phyloP scores from a whole-genome alignment of 371 early-diverging fungal genomes.

The Phascolomyces articulosus region DNA sequence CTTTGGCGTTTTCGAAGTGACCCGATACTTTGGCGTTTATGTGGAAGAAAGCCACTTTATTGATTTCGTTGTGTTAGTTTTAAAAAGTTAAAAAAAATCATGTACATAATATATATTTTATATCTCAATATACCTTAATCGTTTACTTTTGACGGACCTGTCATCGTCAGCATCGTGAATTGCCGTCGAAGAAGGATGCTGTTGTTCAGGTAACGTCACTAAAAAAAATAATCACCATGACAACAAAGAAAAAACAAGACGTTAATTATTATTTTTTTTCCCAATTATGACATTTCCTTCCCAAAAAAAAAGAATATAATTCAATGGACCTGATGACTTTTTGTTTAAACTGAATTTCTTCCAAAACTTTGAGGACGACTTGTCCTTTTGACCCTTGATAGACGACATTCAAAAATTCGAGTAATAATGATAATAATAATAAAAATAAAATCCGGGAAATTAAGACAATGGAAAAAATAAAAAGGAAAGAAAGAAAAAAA shows the following conservation, averaged over 20 bases:
- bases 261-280: neutral
- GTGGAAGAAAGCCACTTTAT: conserved; percentile 17
- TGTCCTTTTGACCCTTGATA: conserved; percentile 10
- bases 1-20: conserved; percentile 18
- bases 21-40: conserved; percentile 18
- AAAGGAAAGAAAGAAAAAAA: conserved; percentile 2
- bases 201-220: conserved; percentile 4
- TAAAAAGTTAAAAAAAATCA: neutral
- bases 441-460: conserved; percentile 5
- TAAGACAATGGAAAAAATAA: neutral
- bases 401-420: conserved; percentile 60
- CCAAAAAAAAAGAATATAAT: neutral
- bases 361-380: conserved; percentile 39
- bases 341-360: conserved; percentile 44
- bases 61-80: neutral
- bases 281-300: neutral
- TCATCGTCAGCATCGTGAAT: conserved; percentile 17
- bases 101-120: neutral
- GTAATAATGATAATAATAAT: conserved; percentile 3
- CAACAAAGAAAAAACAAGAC: neutral
- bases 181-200: neutral
- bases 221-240: neutral
- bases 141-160: conserved; percentile 21
- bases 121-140: conserved; percentile 25
- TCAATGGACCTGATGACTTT: conserved; percentile 11